Base-by-base conservation (phyloP, 768 basidiomycete species). In the Infundibulicybe gibba region DNA sequence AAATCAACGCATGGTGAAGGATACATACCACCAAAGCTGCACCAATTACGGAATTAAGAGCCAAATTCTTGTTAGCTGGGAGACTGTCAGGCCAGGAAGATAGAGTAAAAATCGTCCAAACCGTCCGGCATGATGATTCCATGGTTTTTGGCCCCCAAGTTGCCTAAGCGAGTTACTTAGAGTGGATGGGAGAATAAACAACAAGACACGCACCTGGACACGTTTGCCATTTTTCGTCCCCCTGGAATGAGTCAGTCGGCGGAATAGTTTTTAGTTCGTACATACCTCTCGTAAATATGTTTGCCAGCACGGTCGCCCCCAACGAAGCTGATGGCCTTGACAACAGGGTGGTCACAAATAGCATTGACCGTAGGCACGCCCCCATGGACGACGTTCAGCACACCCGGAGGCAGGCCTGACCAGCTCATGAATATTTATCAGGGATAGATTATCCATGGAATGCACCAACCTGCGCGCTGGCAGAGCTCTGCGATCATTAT, bases 401-500 rank as follows among this genome's bases (percentile, higher is more conserved):
- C 93, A 51, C 94, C 94, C 19, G 81, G 65, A n/a, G 90, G 90
- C 30, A 92, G 68, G 21, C 87, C 87, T 84, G 21, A 15, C 2
- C 21, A 5, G 20, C 32, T n/a, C n/a, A 49, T 20, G 13, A 42
- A 38, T 16, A 35, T 5, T 33, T 12, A 45, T 19, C 25, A 25
- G 25, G 25, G 25, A 25, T 25, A 5, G 19, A 39, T 20, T 13
- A 17, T 42, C 13, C n/a, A 32, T 10, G 15, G 19, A 37, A 33
- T 9, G 5, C 17, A 50, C 65, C 54, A 41, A 81, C 81, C 90
- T 47, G 95, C 93, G 45, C 81, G 82, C 65, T 90, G 82, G 60
- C 90, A 93, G 3, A 97, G 77, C 67, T 99, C 95, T 30, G 94
- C 93, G 50, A 99, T 93, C 46, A 99, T 95, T 87, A 97, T 94